A percentile compares a stretch with the other conserved stretches of the same genome.
phyloP scores from a whole-genome alignment of 73 alveolate genomes.

The Paramecium biaurelia region DNA sequence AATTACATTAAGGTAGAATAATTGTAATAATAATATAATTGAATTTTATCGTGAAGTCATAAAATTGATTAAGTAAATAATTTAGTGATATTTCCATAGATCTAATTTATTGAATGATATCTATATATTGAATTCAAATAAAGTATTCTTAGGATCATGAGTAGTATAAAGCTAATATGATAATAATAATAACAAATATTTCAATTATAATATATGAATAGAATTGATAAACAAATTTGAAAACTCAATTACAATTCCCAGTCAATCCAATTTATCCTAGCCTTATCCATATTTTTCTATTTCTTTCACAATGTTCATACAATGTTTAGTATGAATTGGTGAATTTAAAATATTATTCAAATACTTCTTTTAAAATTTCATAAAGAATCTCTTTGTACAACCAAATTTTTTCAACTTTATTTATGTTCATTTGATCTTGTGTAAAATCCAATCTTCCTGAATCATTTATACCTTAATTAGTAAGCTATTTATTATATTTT shows the following conservation, averaged over 20 bases:
- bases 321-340: not conserved
- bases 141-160: no score
- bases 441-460: not conserved
- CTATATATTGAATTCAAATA: no score
- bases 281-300: conserved; percentile 22
- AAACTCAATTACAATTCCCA: not conserved
- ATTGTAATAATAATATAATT: no score
- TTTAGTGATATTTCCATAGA: no score
- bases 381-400: not conserved
- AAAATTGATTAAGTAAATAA: no score
- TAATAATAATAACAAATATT: no score
- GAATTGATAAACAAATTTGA: not conserved
- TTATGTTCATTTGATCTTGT: not conserved
- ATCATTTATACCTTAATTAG: not conserved
- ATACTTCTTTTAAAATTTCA: not conserved
- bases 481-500: not conserved
- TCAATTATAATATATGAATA: not conserved
- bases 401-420: not conserved
- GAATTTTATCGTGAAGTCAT: no score
- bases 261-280: conserved; percentile 11
- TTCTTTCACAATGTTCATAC: not conserved
- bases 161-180: no score
- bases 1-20: no score
- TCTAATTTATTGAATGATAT: no score
- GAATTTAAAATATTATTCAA: not conserved